Evolutionary conservation across 139 green algal species (phyloP), one percentile per base, ranked within the genome.

Genomic region (Astrephomene gubernaculifera): DNA sequence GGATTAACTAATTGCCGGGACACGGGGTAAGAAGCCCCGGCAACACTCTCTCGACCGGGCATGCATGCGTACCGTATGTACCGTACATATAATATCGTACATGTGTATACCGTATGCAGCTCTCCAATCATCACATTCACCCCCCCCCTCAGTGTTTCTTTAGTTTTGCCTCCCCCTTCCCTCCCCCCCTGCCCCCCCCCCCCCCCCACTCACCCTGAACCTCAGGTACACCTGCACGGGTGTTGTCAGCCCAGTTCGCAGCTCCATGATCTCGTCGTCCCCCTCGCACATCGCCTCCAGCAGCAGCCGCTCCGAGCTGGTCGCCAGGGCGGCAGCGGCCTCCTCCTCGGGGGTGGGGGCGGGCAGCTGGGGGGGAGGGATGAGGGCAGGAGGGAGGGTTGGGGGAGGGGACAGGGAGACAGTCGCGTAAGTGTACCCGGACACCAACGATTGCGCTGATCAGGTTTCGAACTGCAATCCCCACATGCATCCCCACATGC

Each of bases 31-130:
- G 7, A 12, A 29, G 60, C 60, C 60, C 57, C 60, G 76, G 17
- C 76, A 83, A 83, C 76, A 83, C 76, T 83, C 76, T 83, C 76
- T 12, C 76, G 76, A 83, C 76, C 74, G n/a, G n/a, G n/a, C n/a
- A n/a, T n/a, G n/a, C n/a, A n/a, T n/a, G n/a, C n/a, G n/a, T n/a
- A n/a, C n/a, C n/a, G n/a, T n/a, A n/a, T n/a, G n/a, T n/a, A n/a
- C n/a, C n/a, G n/a, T n/a, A n/a, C n/a, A n/a, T n/a, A n/a, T n/a
- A n/a, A n/a, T n/a, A n/a, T n/a, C n/a, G n/a, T n/a, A n/a, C n/a
- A n/a, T n/a, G n/a, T n/a, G n/a, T n/a, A n/a, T n/a, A n/a, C n/a
- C n/a, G n/a, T n/a, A n/a, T n/a, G n/a, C n/a, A n/a, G n/a, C n/a
- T n/a, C n/a, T n/a, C n/a, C n/a, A n/a, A n/a, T n/a, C n/a, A n/a